These are phyloP conservation scores for Auriculariales sp. DNA, from an alignment of 768 basidiomycete species.

Conservation along the genomic window DNA sequence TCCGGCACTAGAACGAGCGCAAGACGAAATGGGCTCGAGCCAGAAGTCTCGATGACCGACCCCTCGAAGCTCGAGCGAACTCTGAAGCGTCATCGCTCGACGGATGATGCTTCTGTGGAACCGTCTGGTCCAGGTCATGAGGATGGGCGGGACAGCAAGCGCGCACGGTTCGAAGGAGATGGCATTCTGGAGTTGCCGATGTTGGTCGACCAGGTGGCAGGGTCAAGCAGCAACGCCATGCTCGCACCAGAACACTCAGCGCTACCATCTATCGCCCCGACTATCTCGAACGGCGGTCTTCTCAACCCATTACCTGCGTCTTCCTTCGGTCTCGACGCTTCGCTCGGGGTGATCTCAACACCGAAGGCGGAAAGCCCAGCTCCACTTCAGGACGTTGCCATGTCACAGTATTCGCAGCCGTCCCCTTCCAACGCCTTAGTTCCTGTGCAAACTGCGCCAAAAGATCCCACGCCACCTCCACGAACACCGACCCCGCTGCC, in stretches of 20 bases:
- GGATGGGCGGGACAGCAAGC: constrained; percentile 39
- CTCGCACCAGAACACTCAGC: constrained; percentile 2
- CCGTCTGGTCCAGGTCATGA: constrained; percentile 26
- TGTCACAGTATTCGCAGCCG: neutral
- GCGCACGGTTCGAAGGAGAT: constrained; percentile 22
- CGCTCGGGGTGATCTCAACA: too few species aligned
- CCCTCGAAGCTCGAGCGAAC: constrained; percentile 59
- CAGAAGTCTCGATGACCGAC: constrained; percentile 61
- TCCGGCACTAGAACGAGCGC: constrained; percentile 56
- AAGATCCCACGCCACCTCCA: constrained; percentile 6
- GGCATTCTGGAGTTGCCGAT: constrained; percentile 13
- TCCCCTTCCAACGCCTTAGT: too few species aligned
- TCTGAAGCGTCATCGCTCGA: constrained; percentile 55
- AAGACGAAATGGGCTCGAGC: constrained; percentile 54
- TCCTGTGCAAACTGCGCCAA: constrained; percentile 5
- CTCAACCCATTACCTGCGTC: neutral
- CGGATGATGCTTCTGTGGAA: constrained; percentile 32
- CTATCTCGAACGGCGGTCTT: neutral
- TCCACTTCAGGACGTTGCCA: neutral
- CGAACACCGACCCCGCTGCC: constrained; percentile 33
- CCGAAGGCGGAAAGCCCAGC: too few species aligned
- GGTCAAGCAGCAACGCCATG: constrained; percentile 9
- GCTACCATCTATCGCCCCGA: neutral
- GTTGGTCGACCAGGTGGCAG: constrained; percentile 3
- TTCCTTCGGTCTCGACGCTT: neutral